phyloP scores from a whole-genome alignment of 176 grass and related monocot species.

The Lolium multiflorum region DNA sequence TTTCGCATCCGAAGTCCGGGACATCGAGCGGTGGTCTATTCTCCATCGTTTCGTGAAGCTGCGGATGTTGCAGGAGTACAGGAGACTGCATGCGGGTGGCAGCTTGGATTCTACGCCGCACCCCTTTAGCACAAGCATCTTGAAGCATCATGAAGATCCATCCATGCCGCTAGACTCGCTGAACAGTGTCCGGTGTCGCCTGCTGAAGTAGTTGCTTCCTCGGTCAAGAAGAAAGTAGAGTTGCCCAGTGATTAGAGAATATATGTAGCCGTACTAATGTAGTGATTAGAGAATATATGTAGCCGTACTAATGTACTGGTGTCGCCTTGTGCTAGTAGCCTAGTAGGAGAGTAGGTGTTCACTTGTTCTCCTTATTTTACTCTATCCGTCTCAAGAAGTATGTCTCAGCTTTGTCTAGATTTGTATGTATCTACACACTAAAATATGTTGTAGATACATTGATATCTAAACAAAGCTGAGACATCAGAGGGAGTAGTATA shows the following conservation, averaged over 20 bases:
- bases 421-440: no score
- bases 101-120: not conserved
- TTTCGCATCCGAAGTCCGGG: not conserved
- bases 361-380: no score
- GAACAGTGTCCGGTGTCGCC: conserved; percentile 33
- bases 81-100: not conserved
- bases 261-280: conserved; percentile 21
- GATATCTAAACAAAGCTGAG: no score
- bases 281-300: conserved; percentile 1
- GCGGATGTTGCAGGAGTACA: conserved; percentile 3
- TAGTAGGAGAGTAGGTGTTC: conserved; percentile 5
- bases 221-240: not conserved
- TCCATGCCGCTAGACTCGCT: conserved; percentile 16
- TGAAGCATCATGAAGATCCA: conserved; percentile 29
- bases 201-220: conserved; percentile 38
- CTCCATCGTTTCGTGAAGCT: conserved; percentile 38
- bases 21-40: conserved; percentile 46
- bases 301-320: not conserved
- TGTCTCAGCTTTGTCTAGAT: no score
- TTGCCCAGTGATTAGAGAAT: conserved; percentile 5
- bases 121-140: conserved; percentile 5
- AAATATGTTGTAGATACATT: no score
- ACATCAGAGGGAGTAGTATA: no score
- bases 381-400: no score
- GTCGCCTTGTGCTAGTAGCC: not conserved